Base-by-base conservation (phyloP, 495 filamentous ascomycete genomes). In the Penicillium bovifimosum region DNA sequence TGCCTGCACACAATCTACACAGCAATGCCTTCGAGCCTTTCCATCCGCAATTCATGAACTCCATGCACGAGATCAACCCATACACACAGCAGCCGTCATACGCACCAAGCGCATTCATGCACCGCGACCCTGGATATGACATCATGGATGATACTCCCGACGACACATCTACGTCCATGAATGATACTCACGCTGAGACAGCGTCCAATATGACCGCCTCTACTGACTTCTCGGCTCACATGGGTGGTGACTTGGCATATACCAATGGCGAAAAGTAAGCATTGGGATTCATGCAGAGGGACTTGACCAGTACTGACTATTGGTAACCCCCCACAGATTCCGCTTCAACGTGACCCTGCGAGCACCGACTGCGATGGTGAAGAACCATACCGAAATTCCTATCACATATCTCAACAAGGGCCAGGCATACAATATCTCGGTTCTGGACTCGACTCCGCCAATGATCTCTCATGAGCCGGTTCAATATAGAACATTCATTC, bases 341-440 rank as follows among this genome's bases (percentile, higher is more conserved):
- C 90, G 95, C 18, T 99, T 88, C 68, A 84, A 89, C 62, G 85
- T 89, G 34, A 90, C 90, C 0, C 73, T 99, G 41, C 92, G 96
- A 64, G 93, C 92, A 1, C 89, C 91, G 11, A 96, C 92, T 2
- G 92, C 92, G n/a, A 97, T 96, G 92, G 83, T 95, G 58, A 95
- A 86, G 62, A 80, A 87, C 54, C 63, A 80, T 3, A 84, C 90
- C 41, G 93, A 96, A 62, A 91, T 96, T 36, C 93, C 93, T 0
- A 82, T 97, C 11, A 95, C 91, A 0, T 98, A 98, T 65, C 81
- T 98, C 11, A 97, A 98, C 67, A 98, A 98, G 69, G 91, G 91
- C 8, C 92, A 97, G 70, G 85, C 87, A 17, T 98, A 97, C 67
- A 82, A 83, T 1, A 65, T 98, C 2, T 83, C 84, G 1, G 78